Evolutionary conservation across 1,139 yeast genomes (phyloP), one percentile per base, ranked within the genome.

Genomic region (Hansenula anomala): DNA sequence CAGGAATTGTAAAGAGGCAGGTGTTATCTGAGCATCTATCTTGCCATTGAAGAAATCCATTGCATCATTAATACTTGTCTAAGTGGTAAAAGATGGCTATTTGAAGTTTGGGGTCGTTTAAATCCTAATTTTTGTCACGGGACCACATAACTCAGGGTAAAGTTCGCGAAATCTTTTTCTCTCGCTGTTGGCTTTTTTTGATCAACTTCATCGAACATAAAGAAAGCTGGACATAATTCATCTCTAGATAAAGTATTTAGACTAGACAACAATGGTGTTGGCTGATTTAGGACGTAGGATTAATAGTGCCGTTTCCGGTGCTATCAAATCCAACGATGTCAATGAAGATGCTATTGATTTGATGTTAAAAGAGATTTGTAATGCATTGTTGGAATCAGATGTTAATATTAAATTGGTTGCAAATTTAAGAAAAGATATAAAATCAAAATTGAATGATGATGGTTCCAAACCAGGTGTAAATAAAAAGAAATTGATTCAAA

Each of bases 221-320:
- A n/a, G n/a, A n/a, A n/a, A n/a, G n/a, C n/a, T n/a, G n/a, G n/a
- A n/a, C n/a, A n/a, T n/a, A n/a, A n/a, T n/a, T n/a, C n/a, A n/a
- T n/a, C n/a, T n/a, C n/a, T n/a, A n/a, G n/a, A n/a, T n/a, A n/a
- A n/a, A n/a, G n/a, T n/a, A n/a, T n/a, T n/a, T n/a, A n/a, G n/a
- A n/a, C n/a, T n/a, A n/a, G n/a, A n/a, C n/a, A n/a, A n/a, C n/a
- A n/a, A 90, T 92, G 97, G 97, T 92, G 55, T 78, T 92, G 56
- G 96, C 96, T 45, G 97, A 92, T 64, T 73, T 92, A 49, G 97
- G 98, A 28, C 72, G 86, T 48, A 80, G 95, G 46, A 83, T 92
- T 60, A 87, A 80, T 61, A 69, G 70, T 51, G 90, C 90, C 59
- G 75, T 89, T 58, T 61, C 90, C 64, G 67, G 79, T 42, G 75